These are phyloP conservation scores for Phascolomyces articulosus DNA, from an alignment of 371 early-diverging fungal genomes.

Conservation along the genomic window DNA sequence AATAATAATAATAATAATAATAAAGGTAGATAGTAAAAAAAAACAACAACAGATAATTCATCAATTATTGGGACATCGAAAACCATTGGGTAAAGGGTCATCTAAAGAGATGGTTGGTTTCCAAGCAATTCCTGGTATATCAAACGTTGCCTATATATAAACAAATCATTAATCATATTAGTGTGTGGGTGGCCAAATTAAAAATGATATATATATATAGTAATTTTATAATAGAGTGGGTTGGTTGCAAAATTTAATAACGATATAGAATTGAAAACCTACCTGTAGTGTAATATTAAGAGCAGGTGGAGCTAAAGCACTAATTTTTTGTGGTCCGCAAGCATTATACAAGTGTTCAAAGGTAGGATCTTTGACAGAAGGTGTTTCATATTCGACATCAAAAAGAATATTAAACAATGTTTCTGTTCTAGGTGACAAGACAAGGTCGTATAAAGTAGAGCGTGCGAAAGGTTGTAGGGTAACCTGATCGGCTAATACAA, in stretches of 20 bases:
- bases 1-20: not conserved
- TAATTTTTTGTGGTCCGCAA: conserved; percentile 28
- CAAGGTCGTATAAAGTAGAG: not conserved
- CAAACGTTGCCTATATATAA: conserved; percentile 29
- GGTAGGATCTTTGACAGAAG: conserved; percentile 22
- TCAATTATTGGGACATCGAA: conserved; percentile 30
- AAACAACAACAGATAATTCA: not conserved
- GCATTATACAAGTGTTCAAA: conserved; percentile 30
- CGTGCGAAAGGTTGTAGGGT: conserved; percentile 20
- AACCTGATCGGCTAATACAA: conserved; percentile 19
- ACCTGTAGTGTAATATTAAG: conserved; percentile 30
- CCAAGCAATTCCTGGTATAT: conserved; percentile 41
- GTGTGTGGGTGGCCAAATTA: too few species aligned
- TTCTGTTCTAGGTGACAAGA: conserved; percentile 10
- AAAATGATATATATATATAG: too few species aligned
- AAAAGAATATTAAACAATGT: conserved; percentile 12
- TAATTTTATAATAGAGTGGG: too few species aligned
- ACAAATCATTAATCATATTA: too few species aligned
- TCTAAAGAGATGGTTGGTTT: conserved; percentile 25
- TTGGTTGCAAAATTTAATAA: too few species aligned
- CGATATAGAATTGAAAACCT: too few species aligned
- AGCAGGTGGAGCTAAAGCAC: conserved; percentile 15
- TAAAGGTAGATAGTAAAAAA: not conserved
- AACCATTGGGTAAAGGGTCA: conserved; percentile 29
- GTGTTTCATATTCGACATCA: conserved; percentile 19